Conservation (phyloP, 345 rosid species). For the Bretschneidera sinensis region DNA sequence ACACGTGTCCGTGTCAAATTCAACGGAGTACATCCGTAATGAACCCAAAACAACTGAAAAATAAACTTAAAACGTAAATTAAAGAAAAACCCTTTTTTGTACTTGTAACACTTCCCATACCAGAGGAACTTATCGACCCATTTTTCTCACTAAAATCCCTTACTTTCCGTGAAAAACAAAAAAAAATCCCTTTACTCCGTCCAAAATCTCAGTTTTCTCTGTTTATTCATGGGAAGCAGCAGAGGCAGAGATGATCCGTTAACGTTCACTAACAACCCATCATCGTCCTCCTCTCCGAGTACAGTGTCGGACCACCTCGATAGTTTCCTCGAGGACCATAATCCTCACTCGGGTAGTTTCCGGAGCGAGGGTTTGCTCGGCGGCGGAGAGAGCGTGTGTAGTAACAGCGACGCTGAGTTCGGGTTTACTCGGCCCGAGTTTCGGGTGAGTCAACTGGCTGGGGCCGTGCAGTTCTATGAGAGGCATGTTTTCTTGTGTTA, state of each 20-base stretch:
- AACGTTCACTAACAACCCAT: slow-evolving; percentile 44
- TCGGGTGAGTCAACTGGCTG: slow-evolving; percentile 55
- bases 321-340: slow-evolving; percentile 43
- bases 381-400: slow-evolving; percentile 24
- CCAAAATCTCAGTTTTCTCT: slow-evolving; percentile 12
- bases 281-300: slow-evolving; percentile 64
- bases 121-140: too few species aligned
- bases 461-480: slow-evolving; percentile 77
- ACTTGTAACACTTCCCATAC: too few species aligned
- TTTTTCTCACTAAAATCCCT: neutral
- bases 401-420: slow-evolving; percentile 48
- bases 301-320: slow-evolving; percentile 63
- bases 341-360: slow-evolving; percentile 70
- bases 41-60: too few species aligned
- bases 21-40: too few species aligned
- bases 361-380: slow-evolving; percentile 68
- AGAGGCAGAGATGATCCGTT: slow-evolving; percentile 61
- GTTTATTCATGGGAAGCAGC: slow-evolving; percentile 43
- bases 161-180: too few species aligned
- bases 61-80: too few species aligned
- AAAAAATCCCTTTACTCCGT: slow-evolving; percentile 21
- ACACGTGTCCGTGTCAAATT: too few species aligned
- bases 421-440: slow-evolving; percentile 84
- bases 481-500: slow-evolving; percentile 92
- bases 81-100: too few species aligned